Evolutionary conservation across 176 grass and related monocot genomes (phyloP).

Genomic region (Ensete glaucum): DNA sequence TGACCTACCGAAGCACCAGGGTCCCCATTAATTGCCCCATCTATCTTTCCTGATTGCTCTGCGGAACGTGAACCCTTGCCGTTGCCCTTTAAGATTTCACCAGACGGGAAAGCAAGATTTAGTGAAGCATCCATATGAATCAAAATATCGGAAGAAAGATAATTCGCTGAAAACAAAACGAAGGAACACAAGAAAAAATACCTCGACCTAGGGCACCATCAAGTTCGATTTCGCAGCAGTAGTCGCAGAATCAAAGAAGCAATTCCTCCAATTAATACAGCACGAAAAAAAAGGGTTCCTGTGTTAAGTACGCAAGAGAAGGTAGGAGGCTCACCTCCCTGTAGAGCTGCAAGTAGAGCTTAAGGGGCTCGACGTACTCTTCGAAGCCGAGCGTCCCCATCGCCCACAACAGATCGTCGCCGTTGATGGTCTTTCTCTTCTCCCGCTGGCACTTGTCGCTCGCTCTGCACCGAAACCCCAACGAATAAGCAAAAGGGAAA

Average conservation of each 20-base stretch:
- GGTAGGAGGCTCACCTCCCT: neutral
- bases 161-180: neutral
- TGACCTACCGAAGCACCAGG: neutral
- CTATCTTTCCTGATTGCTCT: conserved; percentile 6
- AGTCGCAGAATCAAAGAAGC: neutral
- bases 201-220: neutral
- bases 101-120: neutral
- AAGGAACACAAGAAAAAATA: neutral
- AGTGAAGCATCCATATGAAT: neutral
- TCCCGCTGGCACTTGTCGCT: conserved; percentile 9
- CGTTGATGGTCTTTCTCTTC: conserved; percentile 8
- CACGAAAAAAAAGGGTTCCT: neutral
- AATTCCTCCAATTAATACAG: neutral
- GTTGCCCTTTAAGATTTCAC: neutral
- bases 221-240: neutral
- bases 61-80: neutral
- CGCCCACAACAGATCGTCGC: conserved; percentile 10
- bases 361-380: conserved; percentile 9
- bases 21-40: conserved; percentile 4
- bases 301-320: neutral
- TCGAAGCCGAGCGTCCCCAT: conserved; percentile 10
- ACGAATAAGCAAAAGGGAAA: neutral
- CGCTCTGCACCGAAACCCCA: neutral
- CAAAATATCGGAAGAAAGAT: neutral
- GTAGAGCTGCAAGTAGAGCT: conserved; percentile 1